Percentiles rank a stretch among this genome's conserved stretches.
phyloP scores from a whole-genome alignment of 495 filamentous ascomycete species.

The Halenospora varia region DNA sequence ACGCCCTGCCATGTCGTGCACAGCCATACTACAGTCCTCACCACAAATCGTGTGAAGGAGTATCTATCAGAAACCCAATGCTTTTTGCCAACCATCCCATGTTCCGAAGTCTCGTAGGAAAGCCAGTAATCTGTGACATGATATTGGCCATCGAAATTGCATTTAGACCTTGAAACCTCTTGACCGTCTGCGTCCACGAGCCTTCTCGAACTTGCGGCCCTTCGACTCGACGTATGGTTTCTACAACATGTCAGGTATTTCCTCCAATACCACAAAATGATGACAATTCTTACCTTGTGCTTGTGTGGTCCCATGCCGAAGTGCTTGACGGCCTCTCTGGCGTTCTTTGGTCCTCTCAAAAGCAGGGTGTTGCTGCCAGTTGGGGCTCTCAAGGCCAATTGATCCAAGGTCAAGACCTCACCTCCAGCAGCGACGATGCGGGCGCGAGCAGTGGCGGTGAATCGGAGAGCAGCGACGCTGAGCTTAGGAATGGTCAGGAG shows the following conservation, averaged over 20 bases:
- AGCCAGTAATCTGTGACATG: conserved; percentile 15
- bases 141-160: not conserved
- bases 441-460: conserved; percentile 92
- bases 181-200: conserved; percentile 95
- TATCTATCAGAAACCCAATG: not conserved
- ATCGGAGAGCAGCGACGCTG: conserved; percentile 85
- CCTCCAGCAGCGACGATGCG: conserved; percentile 90
- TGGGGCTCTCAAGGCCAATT: conserved; percentile 88
- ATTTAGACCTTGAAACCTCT: conserved; percentile 96
- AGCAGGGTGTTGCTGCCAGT: conserved; percentile 93
- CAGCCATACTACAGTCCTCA: not conserved
- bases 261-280: not conserved
- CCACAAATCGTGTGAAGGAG: not conserved
- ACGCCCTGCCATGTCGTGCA: not conserved
- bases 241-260: conserved; percentile 38
- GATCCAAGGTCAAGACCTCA: conserved; percentile 90
- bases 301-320: conserved; percentile 97
- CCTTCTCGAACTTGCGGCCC: conserved; percentile 98
- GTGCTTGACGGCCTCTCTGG: conserved; percentile 96
- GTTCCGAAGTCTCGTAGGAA: conserved; percentile 4
- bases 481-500: conserved; percentile 86
- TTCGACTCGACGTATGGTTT: conserved; percentile 97
- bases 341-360: conserved; percentile 93
- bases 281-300: conserved; percentile 69
- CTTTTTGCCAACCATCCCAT: not conserved